Base-by-base conservation (phyloP, 257 asterid genomes). In the Coffea eugenioides region DNA sequence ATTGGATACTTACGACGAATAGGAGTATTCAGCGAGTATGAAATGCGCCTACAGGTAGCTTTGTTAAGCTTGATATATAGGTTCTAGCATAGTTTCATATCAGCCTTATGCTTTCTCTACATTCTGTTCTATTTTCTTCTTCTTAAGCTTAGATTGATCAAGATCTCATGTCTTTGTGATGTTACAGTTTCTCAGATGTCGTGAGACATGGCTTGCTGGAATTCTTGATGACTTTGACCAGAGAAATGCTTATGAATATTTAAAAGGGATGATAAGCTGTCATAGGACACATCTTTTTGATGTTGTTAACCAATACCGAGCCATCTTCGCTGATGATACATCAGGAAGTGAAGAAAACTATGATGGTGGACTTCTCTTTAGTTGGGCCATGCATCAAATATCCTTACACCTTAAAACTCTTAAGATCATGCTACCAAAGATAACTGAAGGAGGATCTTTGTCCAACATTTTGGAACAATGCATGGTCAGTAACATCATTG, bases 311-410 rank as follows among this genome's bases (percentile, higher is more conserved):
- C 99, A 96, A 83, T 96, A 96, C 83, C 92, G 99, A 82, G 98
- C 99, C 61, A 96, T 92, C 84, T 96, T 96, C 52, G 91, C 96
- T 41, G 98, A 96, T 89, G 97, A 92, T 87, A 90, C 98, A 43
- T 92, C 98, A 70, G 97, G 94, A 81, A 94, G 87, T 86, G 99
- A 96, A 88, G 98, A 92, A 85, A 96, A 94, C 84, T 87, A 90
- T 79, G 99, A 96, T 82, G 99, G 99, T 9, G 98, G 99, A 78
- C 98, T 96, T 86, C 94, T 96, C 76, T 96, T 92, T 87, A 97
- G 91, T 88, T 96, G 99, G 99, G 96, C 98, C 84, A 90, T 91
- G 97, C 99, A 96, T 86, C 99, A 95, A 85, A 90, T 92, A 86
- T 84, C 97, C 78, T 86, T 88, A 65, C 98, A 95, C 85, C 88